A percentile compares a stretch with the other conserved stretches of the same genome.
Conservation (phyloP, 202 grass and related monocot genomes). For the Schoenoplectus tabernaemontani region DNA sequence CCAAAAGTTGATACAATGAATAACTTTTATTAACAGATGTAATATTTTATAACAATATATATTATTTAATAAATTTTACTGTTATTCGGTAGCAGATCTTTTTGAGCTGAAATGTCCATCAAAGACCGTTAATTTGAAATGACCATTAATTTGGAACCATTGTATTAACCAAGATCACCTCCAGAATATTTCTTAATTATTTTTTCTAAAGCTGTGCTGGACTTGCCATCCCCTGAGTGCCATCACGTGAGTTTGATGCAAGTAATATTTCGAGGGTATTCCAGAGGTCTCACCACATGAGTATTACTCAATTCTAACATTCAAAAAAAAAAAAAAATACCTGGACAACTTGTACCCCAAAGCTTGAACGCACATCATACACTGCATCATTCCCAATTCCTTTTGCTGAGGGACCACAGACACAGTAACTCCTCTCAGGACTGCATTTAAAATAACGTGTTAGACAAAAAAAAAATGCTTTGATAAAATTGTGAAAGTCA, state of each 20-base stretch:
- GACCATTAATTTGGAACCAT: too few relatives aligned
- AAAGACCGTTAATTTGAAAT: neutral
- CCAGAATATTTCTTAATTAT: neutral
- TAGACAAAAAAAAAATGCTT: neutral
- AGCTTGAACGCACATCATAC: conserved; percentile 92
- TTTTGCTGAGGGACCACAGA: conserved; percentile 74
- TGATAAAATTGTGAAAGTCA: neutral
- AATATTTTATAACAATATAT: neutral
- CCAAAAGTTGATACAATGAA: neutral
- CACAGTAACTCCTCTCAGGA: conserved; percentile 86
- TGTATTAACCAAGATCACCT: neutral
- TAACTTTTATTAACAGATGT: neutral
- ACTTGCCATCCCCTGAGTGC: neutral
- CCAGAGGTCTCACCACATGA: neutral
- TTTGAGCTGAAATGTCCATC: neutral
- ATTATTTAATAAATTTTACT: neutral
- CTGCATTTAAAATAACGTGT: conserved; percentile 43
- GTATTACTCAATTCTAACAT: neutral
- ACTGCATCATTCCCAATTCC: conserved; percentile 57
- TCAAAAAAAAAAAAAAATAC: conserved; percentile 29
- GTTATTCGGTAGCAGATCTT: neutral
- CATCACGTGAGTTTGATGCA: neutral
- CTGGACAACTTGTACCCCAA: conserved; percentile 91
- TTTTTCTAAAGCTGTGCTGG: neutral
- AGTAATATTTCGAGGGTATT: neutral